These are phyloP conservation scores for Phytophthora palmivora DNA, from an alignment of 352 stramenopile species.

Conservation along the genomic window DNA sequence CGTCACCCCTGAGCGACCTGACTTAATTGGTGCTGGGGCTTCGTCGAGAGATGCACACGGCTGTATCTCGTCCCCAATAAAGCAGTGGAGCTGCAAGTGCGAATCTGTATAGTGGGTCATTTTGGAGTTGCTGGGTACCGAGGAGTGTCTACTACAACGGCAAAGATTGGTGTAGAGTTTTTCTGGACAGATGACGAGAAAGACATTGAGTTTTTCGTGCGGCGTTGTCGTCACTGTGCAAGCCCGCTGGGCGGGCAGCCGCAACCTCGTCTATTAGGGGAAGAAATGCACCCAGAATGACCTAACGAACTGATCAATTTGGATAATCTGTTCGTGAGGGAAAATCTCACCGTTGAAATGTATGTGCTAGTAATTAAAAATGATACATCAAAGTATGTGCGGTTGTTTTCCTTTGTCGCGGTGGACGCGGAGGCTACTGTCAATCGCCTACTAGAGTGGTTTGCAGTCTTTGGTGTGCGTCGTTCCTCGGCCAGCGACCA, in stretches of 20 bases:
- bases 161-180: neutral
- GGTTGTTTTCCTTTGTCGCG: neutral
- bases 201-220: conserved; percentile 1
- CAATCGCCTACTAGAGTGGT: conserved; percentile 5
- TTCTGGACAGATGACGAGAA: neutral
- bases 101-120: neutral
- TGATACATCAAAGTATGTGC: conserved; percentile 5
- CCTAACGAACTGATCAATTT: neutral
- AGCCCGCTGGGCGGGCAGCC: conserved; percentile 5
- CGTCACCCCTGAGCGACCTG: too few species aligned
- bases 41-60: neutral
- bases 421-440: neutral
- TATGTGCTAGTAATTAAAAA: neutral
- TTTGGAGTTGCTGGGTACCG: conserved; percentile 3
- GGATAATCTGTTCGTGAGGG: conserved; percentile 3
- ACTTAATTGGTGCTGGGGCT: too few species aligned
- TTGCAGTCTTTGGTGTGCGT: conserved; percentile 10
- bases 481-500: conserved; percentile 35
- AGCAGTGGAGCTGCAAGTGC: neutral
- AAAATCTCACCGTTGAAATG: neutral
- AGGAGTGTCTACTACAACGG: too few species aligned
- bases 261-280: conserved; percentile 1
- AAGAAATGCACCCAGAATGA: conserved; percentile 1
- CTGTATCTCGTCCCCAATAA: neutral
- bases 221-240: conserved; percentile 5